Evolutionary conservation across 2,329 filamentous ascomycete genomes (phyloP).

Genomic region (Botryosphaeria dothidea): DNA sequence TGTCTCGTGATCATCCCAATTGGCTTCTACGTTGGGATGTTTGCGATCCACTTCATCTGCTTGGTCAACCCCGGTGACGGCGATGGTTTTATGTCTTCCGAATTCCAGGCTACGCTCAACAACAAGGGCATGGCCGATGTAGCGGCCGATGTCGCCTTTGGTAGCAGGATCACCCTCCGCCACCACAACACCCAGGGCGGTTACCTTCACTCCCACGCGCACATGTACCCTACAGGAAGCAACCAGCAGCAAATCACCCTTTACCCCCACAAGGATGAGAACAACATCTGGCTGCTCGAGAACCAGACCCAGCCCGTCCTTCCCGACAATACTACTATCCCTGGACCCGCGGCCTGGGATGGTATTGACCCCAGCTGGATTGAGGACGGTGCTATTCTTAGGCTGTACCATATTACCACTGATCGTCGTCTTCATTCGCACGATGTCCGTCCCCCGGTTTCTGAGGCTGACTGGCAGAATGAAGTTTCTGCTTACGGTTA

Average conservation of each 20-base stretch:
- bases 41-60: slow-evolving; percentile 93
- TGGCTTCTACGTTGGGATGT: slow-evolving; percentile 95
- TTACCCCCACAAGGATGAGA: slow-evolving; percentile 98
- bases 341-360: slow-evolving; percentile 84
- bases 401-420: slow-evolving; percentile 80
- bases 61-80: slow-evolving; percentile 93
- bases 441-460: slow-evolving; percentile 67
- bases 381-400: slow-evolving; percentile 76
- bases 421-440: slow-evolving; percentile 93
- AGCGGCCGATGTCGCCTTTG: slow-evolving; percentile 85
- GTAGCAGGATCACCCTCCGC: slow-evolving; percentile 81
- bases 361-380: slow-evolving; percentile 68
- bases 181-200: slow-evolving; percentile 98
- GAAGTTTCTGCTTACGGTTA: slow-evolving; percentile 97
- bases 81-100: slow-evolving; percentile 99
- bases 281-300: slow-evolving; percentile 92
- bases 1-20: slow-evolving; percentile 87
- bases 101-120: slow-evolving; percentile 97
- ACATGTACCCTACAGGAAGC: slow-evolving; percentile 97
- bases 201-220: slow-evolving; percentile 92
- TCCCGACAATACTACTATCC: slow-evolving; percentile 72
- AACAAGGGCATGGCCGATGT: slow-evolving; percentile 96
- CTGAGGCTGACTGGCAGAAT: slow-evolving; percentile 73
- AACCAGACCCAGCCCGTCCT: slow-evolving; percentile 92
- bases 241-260: slow-evolving; percentile 99